Percentiles rank a stretch among this genome's conserved stretches.
Evolutionary conservation across 2,329 filamentous ascomycete genomes (phyloP).

Genomic region (Colletotrichum abscissum): DNA sequence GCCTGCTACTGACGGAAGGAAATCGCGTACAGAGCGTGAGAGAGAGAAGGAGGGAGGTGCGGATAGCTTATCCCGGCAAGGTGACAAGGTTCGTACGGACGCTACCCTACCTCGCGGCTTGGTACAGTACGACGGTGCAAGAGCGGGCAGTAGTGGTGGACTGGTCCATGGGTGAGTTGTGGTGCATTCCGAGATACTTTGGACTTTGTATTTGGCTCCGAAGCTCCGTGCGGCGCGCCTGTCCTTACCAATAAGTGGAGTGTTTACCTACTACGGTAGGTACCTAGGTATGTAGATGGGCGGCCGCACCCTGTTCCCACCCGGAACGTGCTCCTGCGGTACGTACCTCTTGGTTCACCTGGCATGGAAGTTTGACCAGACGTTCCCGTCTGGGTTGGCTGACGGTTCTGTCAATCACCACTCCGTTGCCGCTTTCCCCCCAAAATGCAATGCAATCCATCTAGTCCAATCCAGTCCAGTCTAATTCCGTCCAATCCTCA

Average conservation of each 20-base stretch:
- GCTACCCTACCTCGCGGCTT: not conserved
- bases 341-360: not conserved
- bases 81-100: not conserved
- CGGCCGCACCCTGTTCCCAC: slow-evolving; percentile 21
- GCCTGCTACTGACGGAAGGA: slow-evolving; percentile 6
- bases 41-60: slow-evolving; percentile 2
- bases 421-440: not conserved
- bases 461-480: not conserved
- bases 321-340: slow-evolving; percentile 17
- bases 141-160: not conserved
- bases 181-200: too few species aligned
- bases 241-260: slow-evolving; percentile 16
- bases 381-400: not conserved
- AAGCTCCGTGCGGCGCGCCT: not conserved
- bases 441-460: not conserved
- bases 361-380: not conserved
- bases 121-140: slow-evolving; percentile 12
- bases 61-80: slow-evolving; percentile 22
- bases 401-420: too few species aligned
- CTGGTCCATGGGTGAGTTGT: too few species aligned
- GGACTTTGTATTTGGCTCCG: not conserved
- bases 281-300: not conserved
- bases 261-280: too few species aligned
- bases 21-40: not conserved
- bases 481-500: not conserved